These are phyloP conservation scores for Sechiopsis laciniata DNA, from an alignment of 306 rosid species.

Conservation along the genomic window DNA sequence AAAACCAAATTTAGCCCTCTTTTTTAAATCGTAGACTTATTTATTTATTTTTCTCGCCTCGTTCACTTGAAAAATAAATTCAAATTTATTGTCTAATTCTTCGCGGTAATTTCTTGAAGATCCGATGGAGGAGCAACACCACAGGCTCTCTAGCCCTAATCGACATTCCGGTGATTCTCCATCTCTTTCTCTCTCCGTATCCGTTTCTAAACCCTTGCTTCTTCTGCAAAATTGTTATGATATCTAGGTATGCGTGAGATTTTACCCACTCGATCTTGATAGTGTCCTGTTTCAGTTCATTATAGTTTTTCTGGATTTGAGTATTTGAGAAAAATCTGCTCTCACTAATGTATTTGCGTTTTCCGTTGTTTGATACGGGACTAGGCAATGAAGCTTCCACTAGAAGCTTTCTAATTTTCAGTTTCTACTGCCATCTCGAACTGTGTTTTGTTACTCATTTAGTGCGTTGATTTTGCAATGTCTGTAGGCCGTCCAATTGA, in stretches of 20 bases:
- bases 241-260: neutral
- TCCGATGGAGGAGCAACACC: neutral
- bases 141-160: neutral
- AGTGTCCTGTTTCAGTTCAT: neutral
- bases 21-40: too few species aligned
- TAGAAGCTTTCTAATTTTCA: neutral
- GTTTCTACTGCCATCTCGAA: neutral
- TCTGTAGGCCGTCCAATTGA: constrained; percentile 29
- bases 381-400: neutral
- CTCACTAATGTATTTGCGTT: neutral
- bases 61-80: too few species aligned
- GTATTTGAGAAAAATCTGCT: neutral
- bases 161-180: neutral
- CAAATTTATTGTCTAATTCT: neutral
- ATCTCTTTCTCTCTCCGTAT: neutral
- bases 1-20: too few species aligned
- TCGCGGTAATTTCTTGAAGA: neutral
- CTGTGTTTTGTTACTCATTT: neutral
- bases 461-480: constrained; percentile 16
- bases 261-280: constrained; percentile 1
- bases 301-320: neutral
- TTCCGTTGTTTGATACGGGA: neutral
- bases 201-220: constrained; percentile 1
- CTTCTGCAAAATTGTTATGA: neutral
- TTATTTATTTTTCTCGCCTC: too few species aligned